Percentiles rank a stretch among this genome's conserved stretches.
phyloP scores from a whole-genome alignment of 371 early-diverging fungal species.

The Smittium culicis region DNA sequence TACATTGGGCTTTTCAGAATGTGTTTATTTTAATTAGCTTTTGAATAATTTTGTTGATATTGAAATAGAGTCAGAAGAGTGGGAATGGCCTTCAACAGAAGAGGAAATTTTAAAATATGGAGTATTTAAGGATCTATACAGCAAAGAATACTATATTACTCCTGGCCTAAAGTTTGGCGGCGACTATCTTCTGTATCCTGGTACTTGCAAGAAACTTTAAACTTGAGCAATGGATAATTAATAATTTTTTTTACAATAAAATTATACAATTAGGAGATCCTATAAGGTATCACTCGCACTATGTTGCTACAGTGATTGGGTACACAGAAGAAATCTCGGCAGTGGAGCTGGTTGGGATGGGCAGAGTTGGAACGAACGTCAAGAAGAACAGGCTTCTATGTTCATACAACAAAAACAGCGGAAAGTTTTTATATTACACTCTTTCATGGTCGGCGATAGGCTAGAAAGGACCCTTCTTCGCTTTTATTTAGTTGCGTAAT shows the following conservation, averaged over 20 bases:
- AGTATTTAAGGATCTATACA: constrained; percentile 29
- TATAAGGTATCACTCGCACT: constrained; percentile 32
- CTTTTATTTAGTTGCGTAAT: too few species aligned
- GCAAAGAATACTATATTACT: constrained; percentile 30
- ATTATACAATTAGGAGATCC: constrained; percentile 25
- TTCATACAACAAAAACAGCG: constrained; percentile 19
- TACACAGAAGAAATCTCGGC: constrained; percentile 14
- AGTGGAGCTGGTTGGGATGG: constrained; percentile 25
- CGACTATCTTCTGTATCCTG: constrained; percentile 37
- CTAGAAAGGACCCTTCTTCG: too few species aligned
- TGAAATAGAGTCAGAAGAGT: neutral
- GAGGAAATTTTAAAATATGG: constrained; percentile 15
- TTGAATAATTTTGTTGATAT: too few species aligned
- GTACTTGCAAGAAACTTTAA: too few species aligned
- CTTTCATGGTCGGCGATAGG: constrained; percentile 4
- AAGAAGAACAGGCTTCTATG: constrained; percentile 31
- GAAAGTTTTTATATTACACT: neutral
- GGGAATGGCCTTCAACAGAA: constrained; percentile 21
- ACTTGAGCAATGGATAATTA: too few species aligned
- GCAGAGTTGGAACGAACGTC: constrained; percentile 31
- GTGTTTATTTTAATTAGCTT: too few species aligned
- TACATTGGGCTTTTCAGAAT: too few species aligned
- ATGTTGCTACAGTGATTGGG: constrained; percentile 23
- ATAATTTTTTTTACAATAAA: neutral
- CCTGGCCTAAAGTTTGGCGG: constrained; percentile 38